Percentiles rank a stretch among this genome's conserved stretches.
Conservation (phyloP, 345 rosid genomes). For the Camelina sativa region DNA sequence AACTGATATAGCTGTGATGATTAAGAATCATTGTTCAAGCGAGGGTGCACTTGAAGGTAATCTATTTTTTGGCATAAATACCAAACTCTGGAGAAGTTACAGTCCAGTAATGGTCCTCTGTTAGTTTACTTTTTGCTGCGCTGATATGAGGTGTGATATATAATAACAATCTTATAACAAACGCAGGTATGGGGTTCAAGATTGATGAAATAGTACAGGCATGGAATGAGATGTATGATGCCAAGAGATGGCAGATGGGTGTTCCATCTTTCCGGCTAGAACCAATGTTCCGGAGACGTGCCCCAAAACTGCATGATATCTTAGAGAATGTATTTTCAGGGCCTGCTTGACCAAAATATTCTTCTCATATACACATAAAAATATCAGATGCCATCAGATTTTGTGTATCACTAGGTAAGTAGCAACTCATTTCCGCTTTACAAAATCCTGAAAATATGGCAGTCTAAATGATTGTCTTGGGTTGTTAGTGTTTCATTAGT, state of each 20-base stretch:
- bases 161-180: slow-evolving; percentile 21
- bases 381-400: slow-evolving; percentile 17
- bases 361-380: slow-evolving; percentile 14
- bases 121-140: not conserved
- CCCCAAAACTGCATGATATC: slow-evolving; percentile 76
- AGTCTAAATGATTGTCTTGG: not conserved
- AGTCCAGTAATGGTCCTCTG: not conserved
- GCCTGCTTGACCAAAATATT: slow-evolving; percentile 29
- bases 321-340: slow-evolving; percentile 65
- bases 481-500: slow-evolving; percentile 8
- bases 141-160: slow-evolving; percentile 4
- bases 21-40: slow-evolving; percentile 97
- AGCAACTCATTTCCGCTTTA: slow-evolving; percentile 18
- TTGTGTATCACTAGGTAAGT: slow-evolving; percentile 38
- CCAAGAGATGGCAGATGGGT: slow-evolving; percentile 92
- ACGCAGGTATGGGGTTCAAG: slow-evolving; percentile 85
- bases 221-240: slow-evolving; percentile 99
- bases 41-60: slow-evolving; percentile 85
- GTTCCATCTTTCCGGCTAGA: slow-evolving; percentile 94
- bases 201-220: slow-evolving; percentile 97
- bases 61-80: slow-evolving; percentile 1
- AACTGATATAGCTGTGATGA: slow-evolving; percentile 94
- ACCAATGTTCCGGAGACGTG: slow-evolving; percentile 86
- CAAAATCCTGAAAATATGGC: not conserved
- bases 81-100: not conserved